Evolutionary conservation across 2,329 filamentous ascomycete genomes (phyloP), one percentile per base, ranked within the genome.

Genomic region (Fusarium succisae): DNA sequence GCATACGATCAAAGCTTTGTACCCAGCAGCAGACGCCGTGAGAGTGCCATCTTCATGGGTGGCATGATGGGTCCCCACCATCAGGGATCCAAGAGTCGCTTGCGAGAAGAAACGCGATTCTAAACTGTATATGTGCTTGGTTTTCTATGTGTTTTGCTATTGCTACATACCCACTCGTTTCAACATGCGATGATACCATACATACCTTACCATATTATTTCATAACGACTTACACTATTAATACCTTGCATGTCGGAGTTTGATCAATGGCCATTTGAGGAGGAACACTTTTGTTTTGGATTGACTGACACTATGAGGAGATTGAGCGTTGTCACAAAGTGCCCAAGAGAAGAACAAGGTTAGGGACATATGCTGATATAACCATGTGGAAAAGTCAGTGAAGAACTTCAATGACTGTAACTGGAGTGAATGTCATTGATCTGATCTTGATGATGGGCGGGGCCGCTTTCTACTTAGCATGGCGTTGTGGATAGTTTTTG

Each of bases 21-120:
- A 56, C 76, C 76, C 69, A 41, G 37, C 14, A 88, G 83, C 45
- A 88, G 86, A 77, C 85, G 89, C 55, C 86, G 90, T 56, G 90
- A 92, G 80, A 92, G 91, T 76, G 84, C 85, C 51, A 89, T 92
- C 80, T 89, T 91, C 69, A 84, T 87, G 77, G 84, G 87, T 66
- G 83, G 83, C 26, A 83, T 87, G 73, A 79, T 82, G 57, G 84
- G 85, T 32, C 80, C 89, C 38, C 87, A 84, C 60, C 84, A 86
- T 26, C 87, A 89, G 73, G 81, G 82, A 44, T 87, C 86, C 1
- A 87, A 86, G 77, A 89, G 87, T 73, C 87, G 87, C 17, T 81
- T 90, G 39, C 84, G 87, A 43, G 88, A 90, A 70, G 87, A 89
- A 79, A 84, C 84, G n/a, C 85, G 84, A 74, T 87, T 85, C 71